Conservation (phyloP, 2,329 filamentous ascomycete species). For the Chaetomium sp. region DNA sequence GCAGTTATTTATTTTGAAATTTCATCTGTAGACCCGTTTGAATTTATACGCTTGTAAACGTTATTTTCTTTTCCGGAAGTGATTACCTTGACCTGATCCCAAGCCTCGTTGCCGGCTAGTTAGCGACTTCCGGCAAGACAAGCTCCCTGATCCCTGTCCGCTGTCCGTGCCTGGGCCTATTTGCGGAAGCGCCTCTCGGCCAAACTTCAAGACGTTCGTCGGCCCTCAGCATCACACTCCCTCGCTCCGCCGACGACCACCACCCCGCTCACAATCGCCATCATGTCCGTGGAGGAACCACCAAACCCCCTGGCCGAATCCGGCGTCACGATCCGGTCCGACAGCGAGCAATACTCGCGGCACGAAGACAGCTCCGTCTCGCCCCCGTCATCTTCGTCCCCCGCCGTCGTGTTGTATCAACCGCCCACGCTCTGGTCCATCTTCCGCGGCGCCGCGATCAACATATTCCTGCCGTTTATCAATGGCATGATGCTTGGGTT, state of each 20-base stretch:
- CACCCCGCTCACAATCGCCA: not conserved
- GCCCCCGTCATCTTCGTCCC: slow-evolving; percentile 55
- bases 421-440: slow-evolving; percentile 84
- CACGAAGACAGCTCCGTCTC: slow-evolving; percentile 56
- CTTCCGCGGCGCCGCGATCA: slow-evolving; percentile 84
- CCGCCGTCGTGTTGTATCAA: slow-evolving; percentile 76
- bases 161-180: no score
- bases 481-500: slow-evolving; percentile 99
- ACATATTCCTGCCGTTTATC: slow-evolving; percentile 88
- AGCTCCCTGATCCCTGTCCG: no score
- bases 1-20: no score
- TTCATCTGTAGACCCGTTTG: no score
- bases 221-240: not conserved
- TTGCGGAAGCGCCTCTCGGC: no score
- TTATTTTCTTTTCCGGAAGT: no score
- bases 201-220: not conserved
- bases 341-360: slow-evolving; percentile 73
- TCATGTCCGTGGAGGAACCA: slow-evolving; percentile 49
- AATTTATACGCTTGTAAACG: no score
- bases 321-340: slow-evolving; percentile 70
- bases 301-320: slow-evolving; percentile 60
- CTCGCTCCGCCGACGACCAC: not conserved
- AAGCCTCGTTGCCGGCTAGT: no score
- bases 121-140: no score
- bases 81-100: no score